Evolutionary conservation across 768 basidiomycete species (phyloP), one percentile per base, ranked within the genome.

Genomic region (Termitomyces titanicus): DNA sequence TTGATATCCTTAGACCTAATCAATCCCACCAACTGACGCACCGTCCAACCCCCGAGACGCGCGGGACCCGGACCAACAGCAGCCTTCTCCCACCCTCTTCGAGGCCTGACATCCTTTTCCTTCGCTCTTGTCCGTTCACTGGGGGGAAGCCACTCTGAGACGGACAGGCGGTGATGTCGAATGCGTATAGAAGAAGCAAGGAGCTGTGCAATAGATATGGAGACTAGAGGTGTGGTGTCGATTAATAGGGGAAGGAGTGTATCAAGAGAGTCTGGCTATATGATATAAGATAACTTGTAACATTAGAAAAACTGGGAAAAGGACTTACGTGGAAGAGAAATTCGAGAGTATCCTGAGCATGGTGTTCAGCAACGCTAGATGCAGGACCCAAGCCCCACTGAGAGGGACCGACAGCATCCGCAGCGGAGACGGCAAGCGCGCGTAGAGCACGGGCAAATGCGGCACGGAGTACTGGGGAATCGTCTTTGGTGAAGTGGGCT

Each of bases 391-490:
- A 72, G 1, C 86, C 88, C 77, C 86, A 89, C 43, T 81, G 79
- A 0, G 84, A 81, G 0, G 89, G 88, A 0, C 88, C 89, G 0
- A 87, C 79, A 1, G 82, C 74, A 42, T 91, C 88, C 5, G 90
- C 80, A 34, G 86, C 69, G 1, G 86, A 79, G 3, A 74, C 69
- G 5, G 82, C 77, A 18, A 90, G 65, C 0, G 84, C 79, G 34
- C 85, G 77, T 17, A 92, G 69, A 1, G 81, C 86, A 3, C 90
- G 81, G 5, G 83, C 74, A 50, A 89, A 74, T 0, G 89, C 86
- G 0, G 80, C 69, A 40, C 77, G 80, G 18, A 87, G 68, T 12
- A 72, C 25, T 0, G 68, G 54, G 2, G 75, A 56, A 15, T 78
- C 76, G 10, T 72, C 57, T 0, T 78, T 68, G 1, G 63, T 67